A percentile compares a stretch with the other conserved stretches of the same genome.
phyloP scores from a whole-genome alignment of 1,284 basidiomycete species.

The Chalciporus sp. region DNA sequence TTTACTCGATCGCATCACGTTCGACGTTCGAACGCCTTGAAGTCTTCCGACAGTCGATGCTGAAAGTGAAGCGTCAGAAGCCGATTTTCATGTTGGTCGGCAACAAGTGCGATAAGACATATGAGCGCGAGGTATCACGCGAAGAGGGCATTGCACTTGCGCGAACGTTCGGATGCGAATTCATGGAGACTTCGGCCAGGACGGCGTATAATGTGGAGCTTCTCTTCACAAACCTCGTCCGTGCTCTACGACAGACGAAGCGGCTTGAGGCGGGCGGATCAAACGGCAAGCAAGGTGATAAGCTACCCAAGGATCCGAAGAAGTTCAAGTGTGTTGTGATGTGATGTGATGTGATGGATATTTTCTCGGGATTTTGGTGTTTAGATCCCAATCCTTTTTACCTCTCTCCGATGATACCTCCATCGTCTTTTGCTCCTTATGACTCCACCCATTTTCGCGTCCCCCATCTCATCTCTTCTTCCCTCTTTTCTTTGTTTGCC shows the following conservation, averaged over 20 bases:
- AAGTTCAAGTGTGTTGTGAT: conserved; percentile 73
- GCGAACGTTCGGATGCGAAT: conserved; percentile 87
- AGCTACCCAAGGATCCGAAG: conserved; percentile 45
- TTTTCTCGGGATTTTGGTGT: conserved; percentile 57
- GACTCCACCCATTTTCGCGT: conserved; percentile 33
- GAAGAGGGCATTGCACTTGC: conserved; percentile 90
- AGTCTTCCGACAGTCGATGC: conserved; percentile 93
- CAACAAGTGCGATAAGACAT: conserved; percentile 88
- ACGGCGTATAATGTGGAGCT: conserved; percentile 94
- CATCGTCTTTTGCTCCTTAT: conserved; percentile 43
- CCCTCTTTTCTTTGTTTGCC: conserved; percentile 1
- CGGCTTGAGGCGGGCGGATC: conserved; percentile 31
- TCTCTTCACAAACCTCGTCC: conserved; percentile 89
- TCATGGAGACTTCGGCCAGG: conserved; percentile 97
- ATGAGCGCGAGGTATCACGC: conserved; percentile 84
- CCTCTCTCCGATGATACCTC: conserved; percentile 76
- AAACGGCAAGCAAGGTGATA: conserved; percentile 36
- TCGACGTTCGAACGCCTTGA: conserved; percentile 94
- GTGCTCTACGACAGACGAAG: conserved; percentile 77
- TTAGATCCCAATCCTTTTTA: conserved; percentile 64
- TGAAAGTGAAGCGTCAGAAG: conserved; percentile 88
- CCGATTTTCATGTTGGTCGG: conserved; percentile 89
- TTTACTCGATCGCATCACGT: conserved; percentile 96
- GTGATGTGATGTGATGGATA: conserved; percentile 78
- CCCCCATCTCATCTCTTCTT: conserved; percentile 27